Base-by-base conservation (phyloP, 768 basidiomycete species). In the Dioszegia hungarica region DNA sequence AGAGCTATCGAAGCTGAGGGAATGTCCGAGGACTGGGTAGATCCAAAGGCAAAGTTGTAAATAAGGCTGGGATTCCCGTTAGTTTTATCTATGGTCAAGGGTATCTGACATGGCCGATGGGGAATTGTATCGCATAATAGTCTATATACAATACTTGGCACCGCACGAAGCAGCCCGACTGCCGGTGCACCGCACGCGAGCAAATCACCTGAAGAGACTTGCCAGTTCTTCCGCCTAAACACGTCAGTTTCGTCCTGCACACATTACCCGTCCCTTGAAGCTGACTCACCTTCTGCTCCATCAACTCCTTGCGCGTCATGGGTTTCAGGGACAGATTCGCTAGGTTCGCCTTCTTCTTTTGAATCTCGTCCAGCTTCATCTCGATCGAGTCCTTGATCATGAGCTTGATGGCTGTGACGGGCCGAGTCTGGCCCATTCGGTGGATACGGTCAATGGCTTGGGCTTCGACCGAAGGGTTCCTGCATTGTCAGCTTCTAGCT, bases 301-400 rank as follows among this genome's bases (percentile, higher is more conserved):
- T 78, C 64, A 98, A 78, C 70, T 98, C 93, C 37, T 86, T 83
- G 74, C 94, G 93, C 78, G 84, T 90, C 75, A 89, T 82, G 69
- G 83, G 86, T 63, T 89, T 90, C 40, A 95, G 81, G 3, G 94
- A 93, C 84, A 95, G 85, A 67, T 95, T 90, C 39, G 94, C 94
- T 56, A 99, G 79, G 62, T 86, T 89, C 15, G 88, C 89, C 79
- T 99, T 99, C 81, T 92, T 90, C 77, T 81, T 82, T 78, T 99
- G 94, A 6, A 98, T 90, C 77, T 91, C 87, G 46, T 97, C 81
- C 66, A 99, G 82, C 53, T 87, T 86, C 53, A 85, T 87, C 78
- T 99, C 95, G 75, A 99, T 95, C 27, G 90, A 87, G 66, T 91
- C 85, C 73, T 89, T 86, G 64, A 98, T 95, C 71, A 99, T 90